phyloP scores from a whole-genome alignment of 2,329 filamentous ascomycete species.

The Waltergamsia citrina region DNA sequence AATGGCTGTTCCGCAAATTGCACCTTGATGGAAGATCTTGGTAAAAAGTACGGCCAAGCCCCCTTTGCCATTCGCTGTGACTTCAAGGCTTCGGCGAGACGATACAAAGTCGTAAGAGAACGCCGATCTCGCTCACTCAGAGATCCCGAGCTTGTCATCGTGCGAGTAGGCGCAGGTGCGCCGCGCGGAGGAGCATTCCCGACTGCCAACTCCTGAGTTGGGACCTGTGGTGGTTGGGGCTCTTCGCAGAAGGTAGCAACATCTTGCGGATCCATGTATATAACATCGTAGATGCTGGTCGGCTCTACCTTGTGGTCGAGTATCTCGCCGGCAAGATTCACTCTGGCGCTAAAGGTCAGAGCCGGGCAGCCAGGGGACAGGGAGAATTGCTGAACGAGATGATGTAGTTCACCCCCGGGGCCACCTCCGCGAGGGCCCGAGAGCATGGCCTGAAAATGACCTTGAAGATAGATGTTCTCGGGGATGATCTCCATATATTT shows the following conservation, averaged over 20 bases:
- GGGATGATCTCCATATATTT: constrained; percentile 52
- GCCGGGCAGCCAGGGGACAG: constrained; percentile 39
- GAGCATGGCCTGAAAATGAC: constrained; percentile 50
- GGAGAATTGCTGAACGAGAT: constrained; percentile 42
- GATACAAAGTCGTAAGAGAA: constrained; percentile 36
- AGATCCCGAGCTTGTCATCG: constrained; percentile 31
- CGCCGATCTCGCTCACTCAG: constrained; percentile 30
- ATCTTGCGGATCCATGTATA: constrained; percentile 45
- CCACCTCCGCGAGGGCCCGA: constrained; percentile 5
- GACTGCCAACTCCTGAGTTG: constrained; percentile 6
- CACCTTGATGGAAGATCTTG: constrained; percentile 31
- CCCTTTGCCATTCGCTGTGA: constrained; percentile 32
- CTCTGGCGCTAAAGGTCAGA: constrained; percentile 52
- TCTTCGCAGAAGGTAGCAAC: constrained; percentile 34
- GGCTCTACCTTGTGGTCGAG: constrained; percentile 45
- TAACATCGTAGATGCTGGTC: constrained; percentile 41
- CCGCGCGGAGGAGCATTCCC: background rate
- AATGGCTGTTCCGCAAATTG: constrained; percentile 19
- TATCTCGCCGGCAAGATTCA: constrained; percentile 42
- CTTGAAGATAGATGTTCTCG: constrained; percentile 50
- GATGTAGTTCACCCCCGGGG: constrained; percentile 20
- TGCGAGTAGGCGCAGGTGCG: constrained; percentile 14
- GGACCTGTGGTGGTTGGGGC: constrained; percentile 10
- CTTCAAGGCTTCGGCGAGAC: constrained; percentile 36
- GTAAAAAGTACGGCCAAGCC: constrained; percentile 37